These are phyloP conservation scores for Leccinum longicurvipes DNA, from an alignment of 768 basidiomycete species.

Conservation along the genomic window DNA sequence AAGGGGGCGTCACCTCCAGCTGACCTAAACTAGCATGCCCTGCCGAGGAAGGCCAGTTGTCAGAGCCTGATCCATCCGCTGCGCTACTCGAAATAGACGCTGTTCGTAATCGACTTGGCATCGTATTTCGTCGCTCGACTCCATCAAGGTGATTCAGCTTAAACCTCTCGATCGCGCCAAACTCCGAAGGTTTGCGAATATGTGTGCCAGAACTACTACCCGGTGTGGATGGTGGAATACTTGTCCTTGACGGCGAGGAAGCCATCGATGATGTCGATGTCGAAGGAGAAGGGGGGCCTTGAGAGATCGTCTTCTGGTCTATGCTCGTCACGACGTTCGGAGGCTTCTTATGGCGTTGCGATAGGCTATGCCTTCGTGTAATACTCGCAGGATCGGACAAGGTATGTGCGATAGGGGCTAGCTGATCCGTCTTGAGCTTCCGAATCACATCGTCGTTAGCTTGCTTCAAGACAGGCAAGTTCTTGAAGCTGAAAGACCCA, in stretches of 20 bases:
- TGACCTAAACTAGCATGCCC: conserved; percentile 54
- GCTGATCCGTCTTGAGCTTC: conserved; percentile 89
- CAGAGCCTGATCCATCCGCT: conserved; percentile 76
- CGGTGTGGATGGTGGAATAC: conserved; percentile 68
- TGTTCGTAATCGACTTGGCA: conserved; percentile 84
- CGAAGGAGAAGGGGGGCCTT: conserved; percentile 88
- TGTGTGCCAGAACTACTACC: conserved; percentile 56
- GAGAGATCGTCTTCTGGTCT: conserved; percentile 57
- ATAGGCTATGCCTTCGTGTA: conserved; percentile 75
- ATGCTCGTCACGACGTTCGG: conserved; percentile 70
- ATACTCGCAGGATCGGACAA: conserved; percentile 58
- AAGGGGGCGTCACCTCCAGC: conserved; percentile 66
- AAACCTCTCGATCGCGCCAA: conserved; percentile 83
- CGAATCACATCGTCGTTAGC: conserved; percentile 98
- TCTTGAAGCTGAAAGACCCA: conserved; percentile 98
- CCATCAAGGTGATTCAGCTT: conserved; percentile 79
- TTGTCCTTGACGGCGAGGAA: conserved; percentile 81
- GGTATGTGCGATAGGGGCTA: conserved; percentile 72
- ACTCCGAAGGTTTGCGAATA: conserved; percentile 85
- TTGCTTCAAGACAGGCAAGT: conserved; percentile 91
- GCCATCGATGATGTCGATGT: conserved; percentile 90
- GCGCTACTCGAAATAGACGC: conserved; percentile 82
- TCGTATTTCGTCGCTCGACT: conserved; percentile 73
- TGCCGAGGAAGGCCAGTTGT: conserved; percentile 61
- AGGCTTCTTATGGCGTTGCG: conserved; percentile 75